These are phyloP conservation scores for Emericellopsis terricola DNA, from an alignment of 495 filamentous ascomycete genomes.

Conservation along the genomic window DNA sequence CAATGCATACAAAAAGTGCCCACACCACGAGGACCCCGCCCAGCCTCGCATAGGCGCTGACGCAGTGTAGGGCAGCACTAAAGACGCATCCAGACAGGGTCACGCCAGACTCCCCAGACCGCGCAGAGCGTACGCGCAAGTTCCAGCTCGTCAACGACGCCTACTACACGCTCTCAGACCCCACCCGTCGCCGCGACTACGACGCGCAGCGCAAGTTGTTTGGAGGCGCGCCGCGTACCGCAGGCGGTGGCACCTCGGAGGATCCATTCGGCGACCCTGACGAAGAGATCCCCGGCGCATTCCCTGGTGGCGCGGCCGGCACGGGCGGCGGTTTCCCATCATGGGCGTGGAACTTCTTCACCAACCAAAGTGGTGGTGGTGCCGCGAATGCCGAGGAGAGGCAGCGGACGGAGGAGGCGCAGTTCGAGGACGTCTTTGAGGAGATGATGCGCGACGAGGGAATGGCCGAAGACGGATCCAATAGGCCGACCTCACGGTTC, in stretches of 20 bases:
- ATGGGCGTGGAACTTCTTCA: slow-evolving; percentile 35
- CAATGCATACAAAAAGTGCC: slow-evolving; percentile 83
- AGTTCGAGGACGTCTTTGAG: slow-evolving; percentile 87
- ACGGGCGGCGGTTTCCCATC: slow-evolving; percentile 14
- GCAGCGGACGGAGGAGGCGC: slow-evolving; percentile 38
- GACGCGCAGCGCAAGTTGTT: slow-evolving; percentile 45
- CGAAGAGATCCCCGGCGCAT: slow-evolving; percentile 13
- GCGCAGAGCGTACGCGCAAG: slow-evolving; percentile 61
- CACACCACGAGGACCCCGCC: too few species aligned
- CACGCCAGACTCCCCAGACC: slow-evolving; percentile 66
- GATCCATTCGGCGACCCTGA: slow-evolving; percentile 42
- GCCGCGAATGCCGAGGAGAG: slow-evolving; percentile 8
- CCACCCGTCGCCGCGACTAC: slow-evolving; percentile 68
- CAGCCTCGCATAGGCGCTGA: neutral
- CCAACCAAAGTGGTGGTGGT: slow-evolving; percentile 10
- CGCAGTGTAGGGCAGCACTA: slow-evolving; percentile 65
- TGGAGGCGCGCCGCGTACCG: slow-evolving; percentile 17
- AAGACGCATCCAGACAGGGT: slow-evolving; percentile 92
- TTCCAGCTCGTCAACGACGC: slow-evolving; percentile 97
- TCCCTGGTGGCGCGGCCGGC: slow-evolving; percentile 12
- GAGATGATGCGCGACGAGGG: slow-evolving; percentile 96
- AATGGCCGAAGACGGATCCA: slow-evolving; percentile 40
- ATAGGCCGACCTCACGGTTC: slow-evolving; percentile 38
- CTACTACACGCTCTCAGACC: slow-evolving; percentile 86
- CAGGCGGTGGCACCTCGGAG: slow-evolving; percentile 14